Conservation (phyloP, 768 basidiomycete genomes). For the Guyanaporus albipodus region DNA sequence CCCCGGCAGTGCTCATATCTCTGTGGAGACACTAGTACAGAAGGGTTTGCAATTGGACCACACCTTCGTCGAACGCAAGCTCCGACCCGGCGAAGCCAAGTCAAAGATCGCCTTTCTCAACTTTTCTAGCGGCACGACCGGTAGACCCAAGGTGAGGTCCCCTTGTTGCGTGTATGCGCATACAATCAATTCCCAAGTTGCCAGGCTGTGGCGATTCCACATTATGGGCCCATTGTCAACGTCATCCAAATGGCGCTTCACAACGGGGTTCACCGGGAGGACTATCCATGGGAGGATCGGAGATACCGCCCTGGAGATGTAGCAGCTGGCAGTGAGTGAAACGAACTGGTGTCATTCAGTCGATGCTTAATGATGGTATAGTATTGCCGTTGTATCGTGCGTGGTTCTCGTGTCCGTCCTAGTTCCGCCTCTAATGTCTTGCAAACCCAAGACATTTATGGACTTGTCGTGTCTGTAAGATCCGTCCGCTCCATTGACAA, state of each 20-base stretch:
- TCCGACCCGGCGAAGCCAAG: slow-evolving; percentile 56
- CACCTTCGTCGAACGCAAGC: slow-evolving; percentile 42
- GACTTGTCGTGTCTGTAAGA: slow-evolving; percentile 53
- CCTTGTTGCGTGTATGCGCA: not conserved
- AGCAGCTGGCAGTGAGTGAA: slow-evolving; percentile 48
- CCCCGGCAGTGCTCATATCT: slow-evolving; percentile 14
- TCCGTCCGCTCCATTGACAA: not conserved
- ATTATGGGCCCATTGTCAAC: slow-evolving; percentile 62
- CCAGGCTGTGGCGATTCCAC: slow-evolving; percentile 65
- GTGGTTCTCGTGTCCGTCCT: slow-evolving; percentile 21
- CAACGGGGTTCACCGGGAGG: slow-evolving; percentile 40
- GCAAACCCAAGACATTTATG: slow-evolving; percentile 52
- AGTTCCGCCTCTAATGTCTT: slow-evolving; percentile 10
- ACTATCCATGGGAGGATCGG: slow-evolving; percentile 36
- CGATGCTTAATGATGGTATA: slow-evolving; percentile 22
- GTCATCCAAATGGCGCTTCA: slow-evolving; percentile 56
- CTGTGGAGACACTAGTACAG: slow-evolving; percentile 50
- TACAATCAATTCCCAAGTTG: not conserved
- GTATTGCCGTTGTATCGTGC: slow-evolving; percentile 61
- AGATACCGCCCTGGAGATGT: slow-evolving; percentile 53
- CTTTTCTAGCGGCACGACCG: slow-evolving; percentile 77
- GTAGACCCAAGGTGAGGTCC: slow-evolving; percentile 34
- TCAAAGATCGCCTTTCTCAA: slow-evolving; percentile 61
- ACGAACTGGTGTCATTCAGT: not conserved
- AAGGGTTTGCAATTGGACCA: slow-evolving; percentile 32